Conservation (phyloP, 1,139 yeast species). For the Yamadazyma epiphylla region DNA sequence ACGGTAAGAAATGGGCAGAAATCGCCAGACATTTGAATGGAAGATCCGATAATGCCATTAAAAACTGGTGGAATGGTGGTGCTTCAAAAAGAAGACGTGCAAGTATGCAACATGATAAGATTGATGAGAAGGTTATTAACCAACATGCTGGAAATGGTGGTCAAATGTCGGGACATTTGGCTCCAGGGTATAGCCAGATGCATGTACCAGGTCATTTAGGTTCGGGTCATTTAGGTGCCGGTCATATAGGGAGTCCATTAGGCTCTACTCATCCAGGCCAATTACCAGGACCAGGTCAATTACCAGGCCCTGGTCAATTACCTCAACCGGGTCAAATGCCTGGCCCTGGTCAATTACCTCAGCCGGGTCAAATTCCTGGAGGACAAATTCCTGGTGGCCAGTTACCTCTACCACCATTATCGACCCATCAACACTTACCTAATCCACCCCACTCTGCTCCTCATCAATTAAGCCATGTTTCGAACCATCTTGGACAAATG, state of each 20-base stretch:
- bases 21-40: conserved; percentile 86
- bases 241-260: no score
- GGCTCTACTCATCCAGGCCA: neutral
- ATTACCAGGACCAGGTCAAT: neutral
- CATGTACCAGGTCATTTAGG: neutral
- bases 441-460: neutral
- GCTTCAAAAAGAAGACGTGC: conserved; percentile 74
- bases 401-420: no score
- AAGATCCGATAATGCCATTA: conserved; percentile 84
- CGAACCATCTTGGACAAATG: no score
- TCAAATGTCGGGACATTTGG: neutral
- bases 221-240: no score
- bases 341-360: neutral
- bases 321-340: neutral
- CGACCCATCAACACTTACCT: neutral
- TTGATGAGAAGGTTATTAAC: neutral
- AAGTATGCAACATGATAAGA: conserved; percentile 13
- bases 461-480: no score
- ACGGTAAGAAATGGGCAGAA: conserved; percentile 94
- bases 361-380: neutral
- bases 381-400: no score
- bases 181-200: neutral
- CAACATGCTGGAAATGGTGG: neutral
- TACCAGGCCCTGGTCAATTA: neutral
- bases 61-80: conserved; percentile 97